Evolutionary conservation across 495 filamentous ascomycete genomes (phyloP).

Genomic region (Lophiotrema nucula): DNA sequence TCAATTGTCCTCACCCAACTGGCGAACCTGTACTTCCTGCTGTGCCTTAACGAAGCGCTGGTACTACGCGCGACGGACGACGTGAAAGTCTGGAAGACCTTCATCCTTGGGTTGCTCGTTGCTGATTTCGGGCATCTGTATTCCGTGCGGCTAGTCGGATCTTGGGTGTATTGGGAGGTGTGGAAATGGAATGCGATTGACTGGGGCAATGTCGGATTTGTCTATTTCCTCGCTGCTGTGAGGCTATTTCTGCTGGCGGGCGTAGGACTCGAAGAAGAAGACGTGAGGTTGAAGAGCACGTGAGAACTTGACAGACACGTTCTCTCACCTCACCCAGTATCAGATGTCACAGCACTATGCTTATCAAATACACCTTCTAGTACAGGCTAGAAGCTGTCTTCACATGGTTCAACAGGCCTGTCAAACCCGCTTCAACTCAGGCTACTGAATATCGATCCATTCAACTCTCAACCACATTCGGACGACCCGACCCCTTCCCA

Average conservation of each 20-base stretch:
- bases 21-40: constrained; percentile 63
- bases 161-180: constrained; percentile 55
- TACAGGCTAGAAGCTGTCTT: no score
- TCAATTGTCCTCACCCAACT: constrained; percentile 61
- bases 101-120: constrained; percentile 60
- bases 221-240: constrained; percentile 58
- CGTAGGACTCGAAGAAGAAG: constrained; percentile 44
- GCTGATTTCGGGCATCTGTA: constrained; percentile 70
- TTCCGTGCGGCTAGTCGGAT: constrained; percentile 52
- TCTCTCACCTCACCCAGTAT: no score
- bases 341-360: no score
- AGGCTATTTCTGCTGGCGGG: constrained; percentile 56
- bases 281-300: constrained; percentile 10
- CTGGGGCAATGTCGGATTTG: constrained; percentile 62
- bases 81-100: constrained; percentile 60
- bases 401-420: no score
- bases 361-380: no score
- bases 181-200: constrained; percentile 63
- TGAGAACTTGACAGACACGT: background rate
- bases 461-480: no score
- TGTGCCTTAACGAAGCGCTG: constrained; percentile 68
- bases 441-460: no score
- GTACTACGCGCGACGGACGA: constrained; percentile 63
- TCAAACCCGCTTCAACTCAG: no score
- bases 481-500: no score